A percentile compares a stretch with the other conserved stretches of the same genome.
phyloP scores from a whole-genome alignment of 2,329 filamentous ascomycete genomes.

The Aspergillus texensis region DNA sequence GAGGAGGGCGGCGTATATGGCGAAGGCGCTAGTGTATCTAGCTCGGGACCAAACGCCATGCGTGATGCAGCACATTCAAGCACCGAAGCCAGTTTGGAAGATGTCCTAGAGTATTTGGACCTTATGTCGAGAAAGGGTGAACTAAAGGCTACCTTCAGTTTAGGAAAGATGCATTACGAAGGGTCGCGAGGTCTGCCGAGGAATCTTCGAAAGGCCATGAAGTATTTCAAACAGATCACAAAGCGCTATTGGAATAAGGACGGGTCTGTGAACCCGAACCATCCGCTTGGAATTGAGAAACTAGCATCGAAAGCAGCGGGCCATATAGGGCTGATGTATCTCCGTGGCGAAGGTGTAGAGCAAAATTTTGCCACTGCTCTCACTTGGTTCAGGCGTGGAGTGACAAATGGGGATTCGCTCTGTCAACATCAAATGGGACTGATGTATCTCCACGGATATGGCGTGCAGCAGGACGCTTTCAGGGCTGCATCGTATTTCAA shows the following conservation, averaged over 20 bases:
- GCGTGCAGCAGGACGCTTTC: conserved; percentile 68
- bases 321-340: conserved; percentile 84
- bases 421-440: conserved; percentile 83
- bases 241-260: conserved; percentile 81
- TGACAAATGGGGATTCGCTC: conserved; percentile 74
- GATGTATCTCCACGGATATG: conserved; percentile 80
- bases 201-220: conserved; percentile 72
- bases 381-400: conserved; percentile 81
- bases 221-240: conserved; percentile 79
- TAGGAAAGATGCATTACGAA: conserved; percentile 87
- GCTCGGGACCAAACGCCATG: conserved; percentile 80
- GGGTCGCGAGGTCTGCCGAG: conserved; percentile 74
- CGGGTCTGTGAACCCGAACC: conserved; percentile 71
- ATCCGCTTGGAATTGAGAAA: conserved; percentile 72
- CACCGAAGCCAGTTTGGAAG: conserved; percentile 82
- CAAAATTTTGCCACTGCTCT: conserved; percentile 77
- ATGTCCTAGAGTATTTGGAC: conserved; percentile 92
- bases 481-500: conserved; percentile 77
- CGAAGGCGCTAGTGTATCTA: conserved; percentile 88
- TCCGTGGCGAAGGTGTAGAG: conserved; percentile 81
- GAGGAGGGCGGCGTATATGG: conserved; percentile 92
- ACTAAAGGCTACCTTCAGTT: conserved; percentile 80
- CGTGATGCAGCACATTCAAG: conserved; percentile 74
- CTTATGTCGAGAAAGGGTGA: conserved; percentile 89
- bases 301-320: conserved; percentile 81